phyloP scores from a whole-genome alignment of 805 yeast genomes.

The Saccharomycopsis microspora region DNA sequence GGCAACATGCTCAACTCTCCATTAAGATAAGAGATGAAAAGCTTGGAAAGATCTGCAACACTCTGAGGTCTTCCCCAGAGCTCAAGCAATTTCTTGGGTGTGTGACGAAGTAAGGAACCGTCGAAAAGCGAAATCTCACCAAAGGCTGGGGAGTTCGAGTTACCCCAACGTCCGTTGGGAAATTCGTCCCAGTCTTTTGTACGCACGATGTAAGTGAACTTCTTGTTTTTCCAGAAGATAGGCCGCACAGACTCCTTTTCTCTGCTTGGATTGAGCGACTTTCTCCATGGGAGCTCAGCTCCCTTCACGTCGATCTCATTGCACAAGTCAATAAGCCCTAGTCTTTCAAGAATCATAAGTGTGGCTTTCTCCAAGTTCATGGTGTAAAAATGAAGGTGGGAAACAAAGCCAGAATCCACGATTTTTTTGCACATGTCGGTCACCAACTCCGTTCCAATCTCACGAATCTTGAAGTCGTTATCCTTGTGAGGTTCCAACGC shows the following conservation, averaged over 20 bases:
- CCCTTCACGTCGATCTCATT: constrained; percentile 2
- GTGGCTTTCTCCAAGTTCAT: constrained; percentile 95
- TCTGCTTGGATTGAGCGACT: constrained; percentile 72
- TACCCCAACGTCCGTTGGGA: constrained; percentile 99
- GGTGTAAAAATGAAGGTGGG: constrained; percentile 90
- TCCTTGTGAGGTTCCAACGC: constrained; percentile 74
- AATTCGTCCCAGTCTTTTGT: constrained; percentile 96
- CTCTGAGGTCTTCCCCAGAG: constrained; percentile 79
- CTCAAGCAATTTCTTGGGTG: constrained; percentile 67
- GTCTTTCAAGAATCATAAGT: constrained; percentile 70
- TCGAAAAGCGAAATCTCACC: constrained; percentile 82
- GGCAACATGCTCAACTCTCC: constrained; percentile 73
- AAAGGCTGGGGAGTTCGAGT: constrained; percentile 93
- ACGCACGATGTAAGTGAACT: constrained; percentile 77
- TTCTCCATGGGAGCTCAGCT: constrained; percentile 72
- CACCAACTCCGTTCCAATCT: constrained; percentile 71
- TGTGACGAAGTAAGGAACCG: constrained; percentile 69
- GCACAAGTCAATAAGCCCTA: constrained; percentile 36
- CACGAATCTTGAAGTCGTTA: constrained; percentile 82
- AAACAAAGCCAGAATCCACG: constrained; percentile 58
- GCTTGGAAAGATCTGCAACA: constrained; percentile 44
- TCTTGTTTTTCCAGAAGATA: constrained; percentile 92
- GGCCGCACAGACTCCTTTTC: constrained; percentile 80
- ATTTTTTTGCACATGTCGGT: constrained; percentile 73
- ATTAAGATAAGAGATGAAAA: constrained; percentile 58